Percentiles rank a stretch among this genome's conserved stretches.
These are phyloP conservation scores for Rosa multiflora DNA, from an alignment of 306 rosid species.

Conservation along the genomic window DNA sequence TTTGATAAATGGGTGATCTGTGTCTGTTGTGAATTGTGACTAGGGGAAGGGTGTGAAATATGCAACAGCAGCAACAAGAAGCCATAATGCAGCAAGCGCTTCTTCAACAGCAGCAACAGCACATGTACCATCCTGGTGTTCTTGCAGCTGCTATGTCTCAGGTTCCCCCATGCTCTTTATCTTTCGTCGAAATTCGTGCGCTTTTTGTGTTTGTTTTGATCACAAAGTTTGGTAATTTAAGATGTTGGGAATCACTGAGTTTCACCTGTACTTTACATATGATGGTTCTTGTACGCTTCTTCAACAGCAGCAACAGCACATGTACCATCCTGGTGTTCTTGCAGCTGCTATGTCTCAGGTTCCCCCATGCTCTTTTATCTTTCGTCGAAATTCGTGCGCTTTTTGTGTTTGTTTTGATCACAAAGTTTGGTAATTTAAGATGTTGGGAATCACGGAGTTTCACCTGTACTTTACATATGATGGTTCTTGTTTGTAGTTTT, in stretches of 20 bases:
- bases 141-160: slow-evolving; percentile 76
- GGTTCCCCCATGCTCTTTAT: slow-evolving; percentile 24
- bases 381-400: neutral
- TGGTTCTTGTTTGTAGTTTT: neutral
- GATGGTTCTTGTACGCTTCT: slow-evolving; percentile 35
- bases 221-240: neutral
- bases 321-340: slow-evolving; percentile 75
- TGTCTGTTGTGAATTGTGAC: slow-evolving; percentile 4
- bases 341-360: slow-evolving; percentile 82
- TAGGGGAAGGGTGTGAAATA: slow-evolving; percentile 28
- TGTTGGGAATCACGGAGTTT: slow-evolving; percentile 1
- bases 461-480: neutral
- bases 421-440: neutral
- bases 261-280: neutral
- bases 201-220: slow-evolving; percentile 1
- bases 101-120: slow-evolving; percentile 75
- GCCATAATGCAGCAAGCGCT: slow-evolving; percentile 75
- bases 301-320: slow-evolving; percentile 70
- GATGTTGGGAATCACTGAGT: slow-evolving; percentile 3
- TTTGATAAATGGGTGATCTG: slow-evolving; percentile 24
- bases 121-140: slow-evolving; percentile 74
- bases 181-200: neutral
- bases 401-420: slow-evolving; percentile 3
- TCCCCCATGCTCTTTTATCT: neutral
- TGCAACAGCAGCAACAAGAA: slow-evolving; percentile 65